These are phyloP conservation scores for Trichomonascus vanleenenianus DNA, from an alignment of 805 yeast genomes.

Conservation along the genomic window DNA sequence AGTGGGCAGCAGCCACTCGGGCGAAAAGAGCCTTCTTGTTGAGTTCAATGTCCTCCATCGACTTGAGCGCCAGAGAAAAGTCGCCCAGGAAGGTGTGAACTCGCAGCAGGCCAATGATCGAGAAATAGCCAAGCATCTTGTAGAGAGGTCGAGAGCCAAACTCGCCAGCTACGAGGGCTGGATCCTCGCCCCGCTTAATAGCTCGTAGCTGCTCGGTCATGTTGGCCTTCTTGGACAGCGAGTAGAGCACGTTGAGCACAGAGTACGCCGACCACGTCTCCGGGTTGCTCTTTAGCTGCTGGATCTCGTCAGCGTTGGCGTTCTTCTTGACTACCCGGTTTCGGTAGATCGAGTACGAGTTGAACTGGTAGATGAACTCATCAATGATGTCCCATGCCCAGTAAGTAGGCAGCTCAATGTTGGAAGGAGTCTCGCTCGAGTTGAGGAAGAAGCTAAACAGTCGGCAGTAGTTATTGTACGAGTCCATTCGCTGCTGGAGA, in stretches of 20 bases:
- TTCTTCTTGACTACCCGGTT: conserved; percentile 30
- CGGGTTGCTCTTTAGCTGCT: conserved; percentile 31
- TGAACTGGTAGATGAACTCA: conserved; percentile 46
- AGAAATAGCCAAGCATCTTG: conserved; percentile 41
- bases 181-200: conserved; percentile 25
- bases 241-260: conserved; percentile 42
- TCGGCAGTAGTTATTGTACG: conserved; percentile 43
- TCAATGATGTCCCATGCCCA: conserved; percentile 49
- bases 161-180: conserved; percentile 33
- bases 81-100: conserved; percentile 45
- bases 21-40: conserved; percentile 41
- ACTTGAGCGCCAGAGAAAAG: conserved; percentile 41
- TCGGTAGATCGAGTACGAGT: conserved; percentile 37
- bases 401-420: conserved; percentile 39
- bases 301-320: conserved; percentile 29
- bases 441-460: conserved; percentile 40
- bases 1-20: conserved; percentile 42
- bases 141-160: conserved; percentile 37
- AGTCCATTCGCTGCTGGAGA: conserved; percentile 38
- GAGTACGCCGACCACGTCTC: conserved; percentile 42
- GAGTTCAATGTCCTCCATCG: conserved; percentile 40
- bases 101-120: conserved; percentile 41
- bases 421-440: conserved; percentile 34
- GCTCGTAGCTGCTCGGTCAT: conserved; percentile 35
- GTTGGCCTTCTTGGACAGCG: conserved; percentile 35